Percentiles rank a stretch among this genome's conserved stretches.
Evolutionary conservation across 2,329 filamentous ascomycete genomes (phyloP).

Genomic region (Fusarium vanettenii): DNA sequence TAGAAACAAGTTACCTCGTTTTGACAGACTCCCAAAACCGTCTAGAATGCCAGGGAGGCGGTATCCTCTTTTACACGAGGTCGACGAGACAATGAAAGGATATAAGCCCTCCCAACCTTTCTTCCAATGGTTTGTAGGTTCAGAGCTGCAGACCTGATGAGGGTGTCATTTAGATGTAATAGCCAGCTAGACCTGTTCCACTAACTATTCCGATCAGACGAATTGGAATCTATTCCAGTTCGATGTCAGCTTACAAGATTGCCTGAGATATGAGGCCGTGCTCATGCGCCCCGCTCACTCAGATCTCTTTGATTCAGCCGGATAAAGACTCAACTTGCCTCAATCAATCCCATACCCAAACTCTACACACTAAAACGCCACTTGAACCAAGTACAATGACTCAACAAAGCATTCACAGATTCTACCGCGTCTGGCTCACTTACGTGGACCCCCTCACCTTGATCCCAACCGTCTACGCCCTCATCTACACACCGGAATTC

Average conservation of each 20-base stretch:
- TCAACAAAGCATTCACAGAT: neutral
- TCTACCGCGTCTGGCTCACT: conserved; percentile 41
- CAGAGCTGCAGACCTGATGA: neutral
- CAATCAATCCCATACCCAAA: neutral
- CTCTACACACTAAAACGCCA: neutral
- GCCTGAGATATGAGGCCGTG: neutral
- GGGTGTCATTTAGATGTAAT: neutral
- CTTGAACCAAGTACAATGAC: conserved; percentile 6
- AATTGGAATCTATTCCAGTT: neutral
- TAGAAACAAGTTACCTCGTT: neutral
- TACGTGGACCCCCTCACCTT: conserved; percentile 33
- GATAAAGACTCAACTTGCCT: neutral
- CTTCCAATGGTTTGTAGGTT: neutral
- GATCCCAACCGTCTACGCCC: conserved; percentile 19
- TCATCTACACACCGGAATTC: conserved; percentile 28
- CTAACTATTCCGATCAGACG: too few species aligned
- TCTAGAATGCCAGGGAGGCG: neutral
- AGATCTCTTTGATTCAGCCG: neutral
- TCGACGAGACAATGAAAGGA: neutral
- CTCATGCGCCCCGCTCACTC: neutral
- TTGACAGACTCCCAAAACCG: neutral
- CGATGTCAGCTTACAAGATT: neutral
- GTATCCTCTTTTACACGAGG: neutral
- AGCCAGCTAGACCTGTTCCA: neutral
- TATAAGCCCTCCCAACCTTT: neutral